Evolutionary conservation across 805 yeast genomes (phyloP).

Genomic region (Danielozyma ontarioensis): DNA sequence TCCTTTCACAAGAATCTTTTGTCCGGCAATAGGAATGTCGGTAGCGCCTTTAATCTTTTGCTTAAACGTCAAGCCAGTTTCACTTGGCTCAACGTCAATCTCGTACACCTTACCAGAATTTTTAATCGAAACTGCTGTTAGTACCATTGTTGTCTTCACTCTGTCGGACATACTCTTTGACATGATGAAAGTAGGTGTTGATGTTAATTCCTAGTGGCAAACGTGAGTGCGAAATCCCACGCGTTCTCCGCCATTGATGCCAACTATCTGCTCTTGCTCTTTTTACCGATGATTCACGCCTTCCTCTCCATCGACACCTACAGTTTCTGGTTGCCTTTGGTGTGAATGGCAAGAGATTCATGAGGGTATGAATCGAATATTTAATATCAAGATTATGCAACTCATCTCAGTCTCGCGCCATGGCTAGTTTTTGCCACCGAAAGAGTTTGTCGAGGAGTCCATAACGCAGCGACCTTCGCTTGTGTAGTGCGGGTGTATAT

Average conservation of each 20-base stretch:
- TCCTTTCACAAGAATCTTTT: constrained; percentile 83
- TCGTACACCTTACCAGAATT: constrained; percentile 40
- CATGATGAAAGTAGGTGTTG: background rate
- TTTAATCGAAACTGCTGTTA: constrained; percentile 22
- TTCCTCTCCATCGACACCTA: background rate
- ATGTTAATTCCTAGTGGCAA: background rate
- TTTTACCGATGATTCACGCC: no score
- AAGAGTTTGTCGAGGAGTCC: no score
- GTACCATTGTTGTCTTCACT: no score
- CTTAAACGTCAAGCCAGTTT: constrained; percentile 62
- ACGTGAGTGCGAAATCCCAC: background rate
- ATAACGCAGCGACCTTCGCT: no score
- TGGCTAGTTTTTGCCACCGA: background rate
- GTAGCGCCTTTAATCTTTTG: constrained; percentile 66
- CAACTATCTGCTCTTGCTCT: background rate
- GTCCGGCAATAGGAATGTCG: constrained; percentile 81
- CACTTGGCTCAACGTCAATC: constrained; percentile 41
- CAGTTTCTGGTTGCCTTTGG: background rate
- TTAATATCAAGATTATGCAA: background rate
- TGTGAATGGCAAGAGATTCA: background rate
- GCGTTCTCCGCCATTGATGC: background rate
- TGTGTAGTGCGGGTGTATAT: no score
- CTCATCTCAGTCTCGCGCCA: background rate
- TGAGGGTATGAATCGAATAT: background rate
- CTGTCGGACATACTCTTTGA: no score